Evolutionary conservation across 1,284 basidiomycete species (phyloP).

Genomic region (Porodaedalea pini): DNA sequence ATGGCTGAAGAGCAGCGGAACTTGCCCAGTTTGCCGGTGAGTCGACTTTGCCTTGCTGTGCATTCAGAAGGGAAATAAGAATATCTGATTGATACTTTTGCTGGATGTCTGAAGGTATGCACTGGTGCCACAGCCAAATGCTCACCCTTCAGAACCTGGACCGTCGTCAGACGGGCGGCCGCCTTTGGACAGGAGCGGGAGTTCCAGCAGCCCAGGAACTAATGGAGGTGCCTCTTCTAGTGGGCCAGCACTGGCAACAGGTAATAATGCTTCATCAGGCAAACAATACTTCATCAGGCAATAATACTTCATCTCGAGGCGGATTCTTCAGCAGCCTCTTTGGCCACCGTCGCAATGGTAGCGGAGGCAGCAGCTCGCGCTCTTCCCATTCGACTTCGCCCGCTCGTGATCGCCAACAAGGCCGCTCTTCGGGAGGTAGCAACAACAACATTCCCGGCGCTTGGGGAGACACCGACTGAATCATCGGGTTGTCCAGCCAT

Average conservation of each 20-base stretch:
- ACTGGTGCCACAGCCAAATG: slow-evolving; percentile 14
- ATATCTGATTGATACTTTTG: background rate
- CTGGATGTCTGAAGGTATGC: slow-evolving; percentile 1
- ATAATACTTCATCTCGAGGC: background rate
- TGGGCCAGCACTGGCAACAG: background rate
- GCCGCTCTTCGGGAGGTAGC: background rate
- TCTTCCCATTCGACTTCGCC: slow-evolving; percentile 1
- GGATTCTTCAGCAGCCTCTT: slow-evolving; percentile 8
- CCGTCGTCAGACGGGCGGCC: background rate
- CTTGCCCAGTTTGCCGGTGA: slow-evolving; percentile 81
- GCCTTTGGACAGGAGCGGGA: background rate
- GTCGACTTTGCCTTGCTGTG: slow-evolving; percentile 24
- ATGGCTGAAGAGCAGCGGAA: slow-evolving; percentile 80
- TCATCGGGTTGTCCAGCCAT: background rate
- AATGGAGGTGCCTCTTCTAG: background rate
- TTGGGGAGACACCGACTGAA: slow-evolving; percentile 1
- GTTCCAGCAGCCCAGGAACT: background rate
- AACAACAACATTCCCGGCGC: slow-evolving; percentile 4
- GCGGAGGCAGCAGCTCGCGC: too few relatives aligned
- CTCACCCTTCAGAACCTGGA: slow-evolving; percentile 4
- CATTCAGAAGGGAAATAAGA: too few relatives aligned
- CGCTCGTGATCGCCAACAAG: background rate
- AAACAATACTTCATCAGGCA: slow-evolving; percentile 2
- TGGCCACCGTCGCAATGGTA: background rate
- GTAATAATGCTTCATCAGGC: background rate